These are phyloP conservation scores for Trypanosoma boissoni DNA, from an alignment of 208 protist species.

Conservation along the genomic window DNA sequence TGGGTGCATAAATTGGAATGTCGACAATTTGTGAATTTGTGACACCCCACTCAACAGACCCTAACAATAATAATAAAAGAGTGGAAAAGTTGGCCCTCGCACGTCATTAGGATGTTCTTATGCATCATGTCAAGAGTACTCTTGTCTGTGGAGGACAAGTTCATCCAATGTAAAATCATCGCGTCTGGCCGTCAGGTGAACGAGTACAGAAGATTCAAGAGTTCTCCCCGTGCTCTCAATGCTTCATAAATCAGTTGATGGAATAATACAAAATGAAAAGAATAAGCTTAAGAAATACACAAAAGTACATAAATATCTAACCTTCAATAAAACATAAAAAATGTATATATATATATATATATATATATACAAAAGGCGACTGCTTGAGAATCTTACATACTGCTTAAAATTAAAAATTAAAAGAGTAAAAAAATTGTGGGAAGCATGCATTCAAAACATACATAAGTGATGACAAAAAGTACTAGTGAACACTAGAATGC, in stretches of 20 bases:
- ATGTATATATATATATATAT: too few relatives aligned
- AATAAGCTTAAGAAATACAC: slow-evolving; percentile 3
- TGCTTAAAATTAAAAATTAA: too few relatives aligned
- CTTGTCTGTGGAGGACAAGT: background rate
- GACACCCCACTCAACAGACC: slow-evolving; percentile 24
- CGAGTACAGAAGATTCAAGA: too few relatives aligned
- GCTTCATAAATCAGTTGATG: background rate
- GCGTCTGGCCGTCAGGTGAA: background rate
- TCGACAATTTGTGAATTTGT: background rate
- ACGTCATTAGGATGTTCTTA: slow-evolving; percentile 4
- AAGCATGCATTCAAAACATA: too few relatives aligned
- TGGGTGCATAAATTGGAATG: slow-evolving; percentile 19
- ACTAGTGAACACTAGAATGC: too few relatives aligned
- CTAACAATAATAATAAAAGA: background rate
- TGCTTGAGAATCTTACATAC: too few relatives aligned
- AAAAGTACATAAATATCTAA: slow-evolving; percentile 8
- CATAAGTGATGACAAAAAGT: too few relatives aligned
- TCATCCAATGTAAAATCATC: background rate
- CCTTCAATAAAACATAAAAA: too few relatives aligned
- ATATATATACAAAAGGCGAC: too few relatives aligned
- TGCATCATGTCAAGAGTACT: background rate
- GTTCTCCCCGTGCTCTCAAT: background rate
- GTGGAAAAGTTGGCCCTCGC: background rate
- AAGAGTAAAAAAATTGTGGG: too few relatives aligned
- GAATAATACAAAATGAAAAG: background rate